These are phyloP conservation scores for Heterococcus sp. DNA, from an alignment of 108 stramenopile species.

Conservation along the genomic window DNA sequence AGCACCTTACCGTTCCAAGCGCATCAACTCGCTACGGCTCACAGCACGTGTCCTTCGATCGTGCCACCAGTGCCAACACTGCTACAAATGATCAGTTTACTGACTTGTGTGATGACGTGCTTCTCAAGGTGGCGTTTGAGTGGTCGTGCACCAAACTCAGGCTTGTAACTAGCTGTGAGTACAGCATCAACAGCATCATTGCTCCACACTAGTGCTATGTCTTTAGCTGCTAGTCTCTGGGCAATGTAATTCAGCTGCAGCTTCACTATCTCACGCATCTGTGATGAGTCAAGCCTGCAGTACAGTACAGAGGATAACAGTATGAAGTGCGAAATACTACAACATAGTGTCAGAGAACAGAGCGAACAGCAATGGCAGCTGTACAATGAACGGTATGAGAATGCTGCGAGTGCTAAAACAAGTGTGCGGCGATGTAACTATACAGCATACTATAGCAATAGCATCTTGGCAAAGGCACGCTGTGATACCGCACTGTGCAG, in stretches of 20 bases:
- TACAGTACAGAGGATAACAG: background rate
- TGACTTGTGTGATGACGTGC: background rate
- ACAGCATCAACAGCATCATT: constrained; percentile 27
- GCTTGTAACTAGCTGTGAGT: background rate
- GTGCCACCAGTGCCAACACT: background rate
- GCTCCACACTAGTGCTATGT: constrained; percentile 23
- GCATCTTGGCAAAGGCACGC: too few species aligned
- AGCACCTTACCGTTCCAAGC: background rate
- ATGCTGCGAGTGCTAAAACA: too few species aligned
- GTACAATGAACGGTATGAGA: too few species aligned
- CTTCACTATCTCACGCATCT: background rate
- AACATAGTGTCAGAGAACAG: background rate
- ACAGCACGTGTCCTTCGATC: background rate
- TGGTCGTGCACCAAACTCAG: constrained; percentile 28
- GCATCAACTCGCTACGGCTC: background rate
- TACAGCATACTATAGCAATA: too few species aligned
- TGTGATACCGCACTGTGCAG: too few species aligned
- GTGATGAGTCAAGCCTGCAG: background rate
- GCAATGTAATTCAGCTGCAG: background rate
- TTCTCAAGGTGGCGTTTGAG: constrained; percentile 5
- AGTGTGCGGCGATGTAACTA: too few species aligned
- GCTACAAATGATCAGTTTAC: background rate
- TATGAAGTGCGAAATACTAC: background rate
- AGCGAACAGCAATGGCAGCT: background rate
- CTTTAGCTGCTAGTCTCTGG: constrained; percentile 25